phyloP scores from a whole-genome alignment of 768 basidiomycete species.

The Rubroboletus satanas region DNA sequence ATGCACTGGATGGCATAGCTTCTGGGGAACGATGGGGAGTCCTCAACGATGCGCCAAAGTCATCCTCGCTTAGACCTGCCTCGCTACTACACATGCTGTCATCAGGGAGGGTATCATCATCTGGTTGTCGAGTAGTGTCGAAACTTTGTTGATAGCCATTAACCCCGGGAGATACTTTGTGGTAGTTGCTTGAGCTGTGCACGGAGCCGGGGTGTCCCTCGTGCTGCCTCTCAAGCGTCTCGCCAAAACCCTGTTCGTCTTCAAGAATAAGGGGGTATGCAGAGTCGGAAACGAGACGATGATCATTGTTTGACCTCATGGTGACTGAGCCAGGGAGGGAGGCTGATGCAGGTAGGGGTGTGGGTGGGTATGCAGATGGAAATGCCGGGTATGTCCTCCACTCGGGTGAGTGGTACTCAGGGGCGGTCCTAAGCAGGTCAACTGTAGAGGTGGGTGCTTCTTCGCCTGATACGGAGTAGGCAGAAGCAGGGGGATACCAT shows the following conservation, averaged over 20 bases:
- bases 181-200: conserved; percentile 58
- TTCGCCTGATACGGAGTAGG: conserved; percentile 29
- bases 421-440: conserved; percentile 24
- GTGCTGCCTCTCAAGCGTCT: conserved; percentile 65
- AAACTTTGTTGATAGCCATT: conserved; percentile 12
- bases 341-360: conserved; percentile 46
- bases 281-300: conserved; percentile 4
- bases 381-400: conserved; percentile 74
- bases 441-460: conserved; percentile 8
- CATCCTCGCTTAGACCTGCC: conserved; percentile 41
- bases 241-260: conserved; percentile 59
- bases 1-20: conserved; percentile 18
- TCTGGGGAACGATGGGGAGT: conserved; percentile 47
- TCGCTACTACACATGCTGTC: conserved; percentile 27
- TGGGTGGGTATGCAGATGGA: conserved; percentile 74
- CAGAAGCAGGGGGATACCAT: conserved; percentile 58
- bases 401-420: conserved; percentile 47
- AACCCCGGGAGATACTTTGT: conserved; percentile 38
- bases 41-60: conserved; percentile 62
- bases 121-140: conserved; percentile 6
- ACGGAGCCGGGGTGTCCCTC: conserved; percentile 58
- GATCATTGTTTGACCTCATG: background rate
- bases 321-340: conserved; percentile 26
- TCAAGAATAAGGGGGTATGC: conserved; percentile 36
- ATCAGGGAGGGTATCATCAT: conserved; percentile 22